Evolutionary conservation across 805 yeast species (phyloP).

Genomic region (Yamadazyma sp.): DNA sequence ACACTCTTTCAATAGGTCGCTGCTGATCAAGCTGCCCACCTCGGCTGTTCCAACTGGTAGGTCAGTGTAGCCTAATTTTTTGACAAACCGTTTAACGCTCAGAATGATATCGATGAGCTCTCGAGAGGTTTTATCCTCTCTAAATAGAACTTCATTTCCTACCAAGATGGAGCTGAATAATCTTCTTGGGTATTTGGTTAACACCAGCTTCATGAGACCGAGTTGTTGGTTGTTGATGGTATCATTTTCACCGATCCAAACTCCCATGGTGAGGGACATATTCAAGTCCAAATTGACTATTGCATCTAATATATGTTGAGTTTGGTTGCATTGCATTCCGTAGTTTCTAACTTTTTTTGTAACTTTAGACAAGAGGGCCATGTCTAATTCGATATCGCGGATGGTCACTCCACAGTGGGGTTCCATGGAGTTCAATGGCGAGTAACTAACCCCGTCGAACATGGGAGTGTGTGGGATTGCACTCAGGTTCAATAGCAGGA

Average conservation of each 20-base stretch:
- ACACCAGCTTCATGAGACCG: constrained; percentile 39
- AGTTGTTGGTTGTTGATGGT: constrained; percentile 48
- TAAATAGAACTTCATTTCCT: constrained; percentile 63
- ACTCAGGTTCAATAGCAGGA: constrained; percentile 14
- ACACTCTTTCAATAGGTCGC: constrained; percentile 39
- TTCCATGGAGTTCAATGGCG: constrained; percentile 52
- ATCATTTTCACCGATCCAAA: constrained; percentile 56
- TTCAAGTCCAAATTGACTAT: constrained; percentile 50
- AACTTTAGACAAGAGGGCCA: constrained; percentile 55
- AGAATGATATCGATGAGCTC: constrained; percentile 43
- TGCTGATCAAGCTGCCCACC: constrained; percentile 47
- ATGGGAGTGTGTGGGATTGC: constrained; percentile 9
- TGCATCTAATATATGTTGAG: constrained; percentile 51
- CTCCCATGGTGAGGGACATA: constrained; percentile 59
- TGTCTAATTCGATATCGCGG: constrained; percentile 53
- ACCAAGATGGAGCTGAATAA: constrained; percentile 53
- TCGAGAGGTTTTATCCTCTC: constrained; percentile 45
- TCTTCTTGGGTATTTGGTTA: constrained; percentile 44
- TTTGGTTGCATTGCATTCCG: constrained; percentile 64
- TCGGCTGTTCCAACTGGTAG: constrained; percentile 66
- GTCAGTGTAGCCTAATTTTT: constrained; percentile 27
- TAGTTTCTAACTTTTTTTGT: constrained; percentile 58
- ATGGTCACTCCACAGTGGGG: constrained; percentile 53
- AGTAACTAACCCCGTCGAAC: constrained; percentile 60
- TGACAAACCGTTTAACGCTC: constrained; percentile 39